Conservation (phyloP, 768 basidiomycete species). For the Amanita exitialis region DNA sequence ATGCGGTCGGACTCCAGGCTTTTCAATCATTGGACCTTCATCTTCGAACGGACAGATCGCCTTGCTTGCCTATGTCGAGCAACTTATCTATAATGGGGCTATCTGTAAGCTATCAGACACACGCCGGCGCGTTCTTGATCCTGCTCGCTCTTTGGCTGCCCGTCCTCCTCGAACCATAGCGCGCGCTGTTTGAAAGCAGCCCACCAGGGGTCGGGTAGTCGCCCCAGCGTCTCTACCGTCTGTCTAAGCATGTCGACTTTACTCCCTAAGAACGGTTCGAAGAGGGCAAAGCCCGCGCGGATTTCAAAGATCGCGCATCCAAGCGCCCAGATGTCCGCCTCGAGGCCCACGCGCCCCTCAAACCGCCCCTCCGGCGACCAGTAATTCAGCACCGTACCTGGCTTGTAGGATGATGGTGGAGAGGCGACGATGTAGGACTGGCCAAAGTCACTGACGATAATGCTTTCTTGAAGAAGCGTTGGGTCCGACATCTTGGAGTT, state of each 20-base stretch:
- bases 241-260: slow-evolving; percentile 21
- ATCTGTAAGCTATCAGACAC: slow-evolving; percentile 11
- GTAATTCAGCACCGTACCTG: slow-evolving; percentile 22
- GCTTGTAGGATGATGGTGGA: slow-evolving; percentile 19
- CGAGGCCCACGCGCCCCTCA: slow-evolving; percentile 16
- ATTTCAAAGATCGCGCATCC: slow-evolving; percentile 33
- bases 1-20: slow-evolving; percentile 7
- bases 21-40: background rate
- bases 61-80: background rate
- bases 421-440: slow-evolving; percentile 18
- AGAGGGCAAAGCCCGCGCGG: slow-evolving; percentile 29
- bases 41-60: background rate
- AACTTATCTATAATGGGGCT: background rate
- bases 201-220: slow-evolving; percentile 34
- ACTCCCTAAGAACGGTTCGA: slow-evolving; percentile 24
- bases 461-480: slow-evolving; percentile 20
- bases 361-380: slow-evolving; percentile 26
- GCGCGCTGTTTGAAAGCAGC: slow-evolving; percentile 16
- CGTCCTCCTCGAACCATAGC: slow-evolving; percentile 27
- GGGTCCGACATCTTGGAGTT: slow-evolving; percentile 9
- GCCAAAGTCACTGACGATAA: slow-evolving; percentile 27
- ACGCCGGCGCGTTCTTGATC: slow-evolving; percentile 15
- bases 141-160: slow-evolving; percentile 18
- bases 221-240: slow-evolving; percentile 26
- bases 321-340: slow-evolving; percentile 30